A percentile compares a stretch with the other conserved stretches of the same genome.
These are phyloP conservation scores for Aspergillus coremiiformis DNA, from an alignment of 495 filamentous ascomycete species.

Conservation along the genomic window DNA sequence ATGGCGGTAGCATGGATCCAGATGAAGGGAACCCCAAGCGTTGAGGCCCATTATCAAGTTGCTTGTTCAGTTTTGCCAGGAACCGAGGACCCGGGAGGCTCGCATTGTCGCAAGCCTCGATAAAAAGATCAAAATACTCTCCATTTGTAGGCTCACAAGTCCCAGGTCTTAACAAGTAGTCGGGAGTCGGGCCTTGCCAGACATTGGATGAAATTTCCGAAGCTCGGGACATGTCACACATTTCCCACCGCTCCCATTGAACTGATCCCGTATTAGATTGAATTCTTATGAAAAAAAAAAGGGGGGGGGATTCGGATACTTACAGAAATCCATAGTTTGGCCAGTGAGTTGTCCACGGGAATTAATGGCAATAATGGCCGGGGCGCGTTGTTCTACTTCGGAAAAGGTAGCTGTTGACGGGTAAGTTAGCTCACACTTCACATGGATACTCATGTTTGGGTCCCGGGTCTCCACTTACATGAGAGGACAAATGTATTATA, in stretches of 20 bases:
- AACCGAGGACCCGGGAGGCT: constrained; percentile 49
- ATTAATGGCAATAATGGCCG: constrained; percentile 65
- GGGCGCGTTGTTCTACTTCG: constrained; percentile 64
- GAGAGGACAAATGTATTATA: constrained; percentile 83
- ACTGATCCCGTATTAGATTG: constrained; percentile 36
- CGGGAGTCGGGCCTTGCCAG: constrained; percentile 84
- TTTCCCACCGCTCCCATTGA: constrained; percentile 82
- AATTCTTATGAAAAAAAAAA: neutral
- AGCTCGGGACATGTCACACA: constrained; percentile 85
- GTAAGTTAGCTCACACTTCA: constrained; percentile 12
- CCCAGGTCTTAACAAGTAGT: constrained; percentile 39
- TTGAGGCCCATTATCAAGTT: constrained; percentile 47
- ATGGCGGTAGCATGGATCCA: constrained; percentile 76
- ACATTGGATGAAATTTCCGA: constrained; percentile 84
- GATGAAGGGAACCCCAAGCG: constrained; percentile 86
- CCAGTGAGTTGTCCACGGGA: constrained; percentile 66
- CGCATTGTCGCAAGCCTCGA: constrained; percentile 82
- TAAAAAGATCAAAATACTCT: constrained; percentile 57
- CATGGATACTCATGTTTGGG: neutral
- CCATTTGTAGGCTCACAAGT: constrained; percentile 20
- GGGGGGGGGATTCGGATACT: constrained; percentile 19
- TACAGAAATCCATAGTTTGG: constrained; percentile 80
- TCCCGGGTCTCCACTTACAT: constrained; percentile 36
- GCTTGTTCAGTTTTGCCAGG: constrained; percentile 51
- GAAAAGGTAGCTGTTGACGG: constrained; percentile 53